Conservation (phyloP, 2,329 filamentous ascomycete genomes). For the Apiospora marii region DNA sequence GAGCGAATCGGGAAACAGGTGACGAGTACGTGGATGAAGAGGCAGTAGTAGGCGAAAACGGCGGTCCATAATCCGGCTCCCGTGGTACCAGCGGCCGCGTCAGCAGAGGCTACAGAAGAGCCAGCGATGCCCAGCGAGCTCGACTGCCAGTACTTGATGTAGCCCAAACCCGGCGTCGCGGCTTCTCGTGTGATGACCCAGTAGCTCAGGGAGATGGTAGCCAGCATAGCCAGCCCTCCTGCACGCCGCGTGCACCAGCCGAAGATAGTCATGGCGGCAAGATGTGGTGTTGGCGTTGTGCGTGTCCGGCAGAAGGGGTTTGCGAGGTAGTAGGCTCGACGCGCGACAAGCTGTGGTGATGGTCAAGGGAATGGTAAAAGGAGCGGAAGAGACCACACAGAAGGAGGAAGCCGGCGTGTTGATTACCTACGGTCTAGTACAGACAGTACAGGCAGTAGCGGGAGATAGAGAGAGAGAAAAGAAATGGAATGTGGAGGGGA, state of each 20-base stretch:
- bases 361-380: conserved; percentile 23
- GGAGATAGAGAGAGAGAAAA: conserved; percentile 27
- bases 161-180: conserved; percentile 51
- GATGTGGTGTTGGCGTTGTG: conserved; percentile 27
- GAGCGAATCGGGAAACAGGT: conserved; percentile 69
- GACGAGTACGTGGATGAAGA: conserved; percentile 70
- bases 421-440: conserved; percentile 25
- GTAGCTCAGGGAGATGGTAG: conserved; percentile 57
- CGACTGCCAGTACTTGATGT: conserved; percentile 48
- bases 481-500: conserved; percentile 30
- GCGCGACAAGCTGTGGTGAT: conserved; percentile 24
- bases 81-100: conserved; percentile 33
- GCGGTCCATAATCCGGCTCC: conserved; percentile 60
- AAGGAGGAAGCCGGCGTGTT: conserved; percentile 26
- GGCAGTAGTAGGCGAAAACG: conserved; percentile 69
- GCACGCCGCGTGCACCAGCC: conserved; percentile 61
- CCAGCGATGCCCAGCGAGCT: conserved; percentile 6
- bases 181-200: conserved; percentile 63
- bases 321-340: conserved; percentile 23
- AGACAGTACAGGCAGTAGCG: conserved; percentile 26
- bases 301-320: conserved; percentile 12
- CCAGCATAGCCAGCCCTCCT: conserved; percentile 63
- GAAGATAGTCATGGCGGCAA: conserved; percentile 58
- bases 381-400: conserved; percentile 27
- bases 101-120: not conserved